A percentile compares a stretch with the other conserved stretches of the same genome.
phyloP scores from a whole-genome alignment of 2,329 filamentous ascomycete species.

The Curvularia hawaiiensis region DNA sequence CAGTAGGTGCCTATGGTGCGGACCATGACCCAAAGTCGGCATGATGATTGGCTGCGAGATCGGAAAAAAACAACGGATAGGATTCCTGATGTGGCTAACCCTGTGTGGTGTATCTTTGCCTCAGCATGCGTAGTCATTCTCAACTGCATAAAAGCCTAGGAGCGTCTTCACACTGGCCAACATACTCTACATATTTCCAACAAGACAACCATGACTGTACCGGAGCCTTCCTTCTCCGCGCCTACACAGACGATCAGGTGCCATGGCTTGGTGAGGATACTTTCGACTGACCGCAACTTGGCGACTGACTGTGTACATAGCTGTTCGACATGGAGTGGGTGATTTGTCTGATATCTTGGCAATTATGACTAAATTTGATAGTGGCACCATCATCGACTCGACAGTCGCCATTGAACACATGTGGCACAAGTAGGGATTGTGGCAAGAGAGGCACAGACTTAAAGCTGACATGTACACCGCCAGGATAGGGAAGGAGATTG shows the following conservation, averaged over 20 bases:
- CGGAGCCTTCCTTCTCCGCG: conserved; percentile 49
- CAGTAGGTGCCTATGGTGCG: neutral
- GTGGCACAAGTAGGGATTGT: conserved; percentile 68
- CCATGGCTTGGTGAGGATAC: conserved; percentile 49
- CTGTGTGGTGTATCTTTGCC: conserved; percentile 4
- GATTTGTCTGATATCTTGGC: neutral
- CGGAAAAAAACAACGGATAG: conserved; percentile 17
- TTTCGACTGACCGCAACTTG: neutral
- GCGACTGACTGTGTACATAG: conserved; percentile 25
- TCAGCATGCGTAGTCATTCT: neutral
- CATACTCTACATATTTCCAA: neutral
- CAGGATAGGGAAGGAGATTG: conserved; percentile 82
- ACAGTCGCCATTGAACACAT: conserved; percentile 78
- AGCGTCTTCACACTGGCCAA: neutral
- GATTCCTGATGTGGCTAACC: conserved; percentile 22
- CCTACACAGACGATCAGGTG: conserved; percentile 49
- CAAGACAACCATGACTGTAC: conserved; percentile 35
- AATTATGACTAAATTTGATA: conserved; percentile 17
- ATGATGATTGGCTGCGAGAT: conserved; percentile 21
- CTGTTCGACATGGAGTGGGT: conserved; percentile 46
- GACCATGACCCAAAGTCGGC: neutral
- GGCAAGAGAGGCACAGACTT: neutral
- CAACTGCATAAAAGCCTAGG: neutral
- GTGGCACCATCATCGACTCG: conserved; percentile 83
- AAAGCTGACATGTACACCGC: conserved; percentile 15